phyloP scores from a whole-genome alignment of 2,329 filamentous ascomycete genomes.

The Cladosporium sp. region DNA sequence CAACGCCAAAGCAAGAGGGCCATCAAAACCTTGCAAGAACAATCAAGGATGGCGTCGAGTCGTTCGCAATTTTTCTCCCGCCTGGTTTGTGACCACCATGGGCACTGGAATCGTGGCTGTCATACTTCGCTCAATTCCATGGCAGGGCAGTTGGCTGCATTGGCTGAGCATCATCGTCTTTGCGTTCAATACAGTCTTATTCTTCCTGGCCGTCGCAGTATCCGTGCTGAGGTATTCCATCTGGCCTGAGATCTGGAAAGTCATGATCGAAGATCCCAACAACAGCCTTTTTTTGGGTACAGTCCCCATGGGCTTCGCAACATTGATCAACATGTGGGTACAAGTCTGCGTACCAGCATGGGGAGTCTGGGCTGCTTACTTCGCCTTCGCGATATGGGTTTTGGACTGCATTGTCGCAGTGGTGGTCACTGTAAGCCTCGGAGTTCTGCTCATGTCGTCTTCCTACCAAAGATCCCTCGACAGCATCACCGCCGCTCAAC shows the following conservation, averaged over 20 bases:
- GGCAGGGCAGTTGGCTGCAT: slow-evolving; percentile 53
- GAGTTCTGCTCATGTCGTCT: slow-evolving; percentile 40
- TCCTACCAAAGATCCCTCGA: slow-evolving; percentile 39
- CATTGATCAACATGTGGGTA: slow-evolving; percentile 27
- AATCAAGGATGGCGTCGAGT: slow-evolving; percentile 25
- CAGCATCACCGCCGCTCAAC: slow-evolving; percentile 58
- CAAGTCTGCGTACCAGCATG: slow-evolving; percentile 26
- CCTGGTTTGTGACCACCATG: slow-evolving; percentile 42
- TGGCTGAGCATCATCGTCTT: slow-evolving; percentile 61
- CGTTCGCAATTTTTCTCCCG: slow-evolving; percentile 27
- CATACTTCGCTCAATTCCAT: slow-evolving; percentile 59
- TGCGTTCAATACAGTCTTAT: slow-evolving; percentile 55
- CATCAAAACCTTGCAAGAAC: slow-evolving; percentile 8
- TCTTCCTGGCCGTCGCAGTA: slow-evolving; percentile 48
- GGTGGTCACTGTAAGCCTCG: slow-evolving; percentile 24
- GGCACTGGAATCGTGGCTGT: slow-evolving; percentile 64
- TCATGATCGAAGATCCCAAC: slow-evolving; percentile 62
- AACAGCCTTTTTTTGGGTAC: slow-evolving; percentile 62
- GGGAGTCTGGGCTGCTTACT: slow-evolving; percentile 41
- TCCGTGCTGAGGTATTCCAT: slow-evolving; percentile 58
- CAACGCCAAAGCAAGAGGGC: background rate
- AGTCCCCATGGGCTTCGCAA: slow-evolving; percentile 29
- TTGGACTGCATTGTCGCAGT: slow-evolving; percentile 44
- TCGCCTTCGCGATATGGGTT: slow-evolving; percentile 49
- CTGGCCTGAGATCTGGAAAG: slow-evolving; percentile 61